phyloP scores from a whole-genome alignment of 2,329 filamentous ascomycete genomes.

The Xenoacremonium recifei region DNA sequence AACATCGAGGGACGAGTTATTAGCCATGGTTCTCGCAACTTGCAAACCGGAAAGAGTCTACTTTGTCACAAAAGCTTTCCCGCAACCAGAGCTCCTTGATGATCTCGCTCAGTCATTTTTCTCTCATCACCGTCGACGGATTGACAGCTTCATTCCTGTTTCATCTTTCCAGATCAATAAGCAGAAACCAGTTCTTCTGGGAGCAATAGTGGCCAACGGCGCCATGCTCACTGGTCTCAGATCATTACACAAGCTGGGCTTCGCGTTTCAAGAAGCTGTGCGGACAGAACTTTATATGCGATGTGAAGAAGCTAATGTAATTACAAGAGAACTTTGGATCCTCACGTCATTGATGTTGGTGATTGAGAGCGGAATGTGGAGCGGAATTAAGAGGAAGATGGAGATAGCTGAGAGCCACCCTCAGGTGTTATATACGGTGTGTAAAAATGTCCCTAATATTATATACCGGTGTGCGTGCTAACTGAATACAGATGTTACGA shows the following conservation, averaged over 20 bases:
- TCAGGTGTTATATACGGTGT: conserved; percentile 12
- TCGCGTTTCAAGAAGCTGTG: conserved; percentile 11
- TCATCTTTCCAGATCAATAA: conserved; percentile 10
- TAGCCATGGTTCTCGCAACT: conserved; percentile 10
- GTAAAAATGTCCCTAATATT: not conserved
- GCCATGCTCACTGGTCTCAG: conserved; percentile 7
- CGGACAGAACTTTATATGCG: conserved; percentile 4
- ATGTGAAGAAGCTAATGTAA: conserved; percentile 10
- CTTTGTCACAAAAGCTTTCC: conserved; percentile 12
- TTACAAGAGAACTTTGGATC: conserved; percentile 8
- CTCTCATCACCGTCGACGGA: conserved; percentile 9
- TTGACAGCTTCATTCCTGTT: conserved; percentile 10
- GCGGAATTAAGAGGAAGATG: conserved; percentile 14
- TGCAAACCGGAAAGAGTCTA: conserved; percentile 10
- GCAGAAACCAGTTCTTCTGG: conserved; percentile 6
- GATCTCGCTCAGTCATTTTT: conserved; percentile 12
- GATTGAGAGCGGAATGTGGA: conserved; percentile 14
- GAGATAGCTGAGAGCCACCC: conserved; percentile 14
- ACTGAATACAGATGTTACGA: conserved; percentile 6
- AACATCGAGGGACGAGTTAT: conserved; percentile 9
- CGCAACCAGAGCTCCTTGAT: conserved; percentile 8
- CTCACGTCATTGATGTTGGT: conserved; percentile 11
- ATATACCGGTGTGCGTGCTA: not conserved
- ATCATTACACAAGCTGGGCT: conserved; percentile 10
- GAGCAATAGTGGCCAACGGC: conserved; percentile 2